phyloP scores from a whole-genome alignment of 148 eudicot genomes.

The Rhododendron simsii region DNA sequence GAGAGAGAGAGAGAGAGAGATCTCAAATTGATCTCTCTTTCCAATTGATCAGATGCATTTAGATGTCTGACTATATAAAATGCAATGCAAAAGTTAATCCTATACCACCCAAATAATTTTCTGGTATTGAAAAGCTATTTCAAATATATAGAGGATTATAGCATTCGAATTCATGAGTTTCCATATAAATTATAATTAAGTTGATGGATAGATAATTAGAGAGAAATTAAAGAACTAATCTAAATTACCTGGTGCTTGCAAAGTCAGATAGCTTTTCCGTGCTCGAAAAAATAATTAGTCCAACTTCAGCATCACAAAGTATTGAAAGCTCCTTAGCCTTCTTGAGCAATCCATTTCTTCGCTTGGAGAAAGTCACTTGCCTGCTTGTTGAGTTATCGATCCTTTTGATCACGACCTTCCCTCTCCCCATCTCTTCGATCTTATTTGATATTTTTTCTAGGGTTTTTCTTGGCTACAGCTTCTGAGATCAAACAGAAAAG shows the following conservation, averaged over 20 bases:
- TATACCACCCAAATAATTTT: too few species aligned
- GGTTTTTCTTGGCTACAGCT: not conserved
- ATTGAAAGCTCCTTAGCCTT: not conserved
- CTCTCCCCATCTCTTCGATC: not conserved
- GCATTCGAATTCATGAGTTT: not conserved
- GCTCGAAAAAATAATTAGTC: not conserved
- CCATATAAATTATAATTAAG: not conserved
- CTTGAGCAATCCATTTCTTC: not conserved
- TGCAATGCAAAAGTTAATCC: not conserved
- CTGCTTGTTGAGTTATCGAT: not conserved
- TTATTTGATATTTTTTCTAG: not conserved
- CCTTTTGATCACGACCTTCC: not conserved
- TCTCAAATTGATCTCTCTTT: not conserved
- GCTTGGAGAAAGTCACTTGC: not conserved
- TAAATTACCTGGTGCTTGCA: not conserved
- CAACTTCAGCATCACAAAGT: slow-evolving; percentile 1
- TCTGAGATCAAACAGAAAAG: too few species aligned
- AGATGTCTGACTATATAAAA: not conserved
- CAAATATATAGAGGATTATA: not conserved
- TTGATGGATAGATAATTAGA: not conserved
- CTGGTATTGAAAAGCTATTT: not conserved
- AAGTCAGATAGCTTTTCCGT: not conserved
- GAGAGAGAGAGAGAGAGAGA: too few species aligned
- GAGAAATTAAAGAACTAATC: not conserved
- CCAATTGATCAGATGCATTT: not conserved